Evolutionary conservation across 306 rosid species (phyloP).

Genomic region (Dryas octopetala): DNA sequence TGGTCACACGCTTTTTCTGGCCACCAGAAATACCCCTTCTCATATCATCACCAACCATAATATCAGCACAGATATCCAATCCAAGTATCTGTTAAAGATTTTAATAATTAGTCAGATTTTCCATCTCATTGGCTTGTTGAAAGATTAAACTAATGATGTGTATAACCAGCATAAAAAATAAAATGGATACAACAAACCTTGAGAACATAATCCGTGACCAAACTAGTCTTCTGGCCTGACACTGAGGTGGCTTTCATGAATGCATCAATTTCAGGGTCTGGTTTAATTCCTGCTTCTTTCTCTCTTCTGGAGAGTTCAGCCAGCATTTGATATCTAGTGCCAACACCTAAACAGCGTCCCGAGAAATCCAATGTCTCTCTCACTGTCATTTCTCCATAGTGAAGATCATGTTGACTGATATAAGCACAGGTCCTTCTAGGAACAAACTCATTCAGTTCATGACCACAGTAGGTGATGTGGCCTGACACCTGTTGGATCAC

Average conservation of each 20-base stretch:
- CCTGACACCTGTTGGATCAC: slow-evolving; percentile 57
- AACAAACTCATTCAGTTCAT: slow-evolving; percentile 64
- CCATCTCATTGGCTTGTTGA: background rate
- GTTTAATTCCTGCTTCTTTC: slow-evolving; percentile 66
- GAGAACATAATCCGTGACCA: slow-evolving; percentile 65
- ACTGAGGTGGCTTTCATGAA: slow-evolving; percentile 71
- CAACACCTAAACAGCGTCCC: slow-evolving; percentile 84
- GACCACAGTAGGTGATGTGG: slow-evolving; percentile 74
- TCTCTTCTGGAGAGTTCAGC: slow-evolving; percentile 78
- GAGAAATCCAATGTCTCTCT: slow-evolving; percentile 87
- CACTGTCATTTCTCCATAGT: slow-evolving; percentile 87
- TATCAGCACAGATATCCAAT: slow-evolving; percentile 79
- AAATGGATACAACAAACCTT: slow-evolving; percentile 46
- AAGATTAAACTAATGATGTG: background rate
- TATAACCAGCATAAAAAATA: no score
- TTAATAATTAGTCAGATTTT: background rate
- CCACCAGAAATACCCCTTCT: slow-evolving; percentile 91
- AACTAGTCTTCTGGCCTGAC: slow-evolving; percentile 56
- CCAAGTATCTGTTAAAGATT: slow-evolving; percentile 61
- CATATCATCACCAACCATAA: slow-evolving; percentile 74
- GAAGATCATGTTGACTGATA: slow-evolving; percentile 78
- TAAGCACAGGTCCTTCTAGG: slow-evolving; percentile 88
- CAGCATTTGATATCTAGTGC: slow-evolving; percentile 67
- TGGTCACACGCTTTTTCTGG: slow-evolving; percentile 78
- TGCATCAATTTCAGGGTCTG: slow-evolving; percentile 80